Evolutionary conservation across 2,329 filamentous ascomycete genomes (phyloP), one percentile per base, ranked within the genome.

Genomic region (Akanthomyces uredinophilus): DNA sequence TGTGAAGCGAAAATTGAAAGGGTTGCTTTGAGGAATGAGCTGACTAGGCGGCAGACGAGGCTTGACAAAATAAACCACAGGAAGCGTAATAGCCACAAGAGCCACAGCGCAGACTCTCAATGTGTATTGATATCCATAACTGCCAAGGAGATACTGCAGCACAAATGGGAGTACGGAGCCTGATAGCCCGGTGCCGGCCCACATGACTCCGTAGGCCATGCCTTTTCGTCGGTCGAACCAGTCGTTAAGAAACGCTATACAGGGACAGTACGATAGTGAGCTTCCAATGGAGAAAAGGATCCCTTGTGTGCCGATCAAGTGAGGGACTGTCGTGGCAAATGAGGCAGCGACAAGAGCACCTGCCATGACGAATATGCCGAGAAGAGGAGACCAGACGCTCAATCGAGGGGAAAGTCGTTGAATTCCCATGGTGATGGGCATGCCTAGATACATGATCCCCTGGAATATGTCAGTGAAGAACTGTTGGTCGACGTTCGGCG

Each of bases 131-230:
- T 53, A 81, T 64, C 81, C 82, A 58, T 77, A 75, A 3, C 65
- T 63, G 32, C 73, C 69, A 39, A 86, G 78, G 29, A 85, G 73
- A 52, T 68, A 69, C 50, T 81, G 74, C 46, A 85, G 70, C 65
- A 69, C 54, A 78, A 75, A 58, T 81, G 72, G 43, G 81, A 67
- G 63, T 80, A 77, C 65, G 16, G 79, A 75, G 43, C 80, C 81
- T 1, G 75, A 77, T 11, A 61, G 83, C 67, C 16, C 83, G 77
- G 64, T 82, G 78, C 63, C 78, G 73, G 60, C 72, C 74, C 57
- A 83, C 74, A 87, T 82, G 57, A 84, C 79, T 5, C 85, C 85
- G 66, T 83, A 83, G 3, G 83, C 83, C 43, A 85, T 71, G 2
- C 83, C 83, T 62, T 82, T 83, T 57, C 78, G 76, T 27, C 67